Evolutionary conservation across 2,329 filamentous ascomycete species (phyloP), one percentile per base, ranked within the genome.

Genomic region (Fusarium xyrophilum): DNA sequence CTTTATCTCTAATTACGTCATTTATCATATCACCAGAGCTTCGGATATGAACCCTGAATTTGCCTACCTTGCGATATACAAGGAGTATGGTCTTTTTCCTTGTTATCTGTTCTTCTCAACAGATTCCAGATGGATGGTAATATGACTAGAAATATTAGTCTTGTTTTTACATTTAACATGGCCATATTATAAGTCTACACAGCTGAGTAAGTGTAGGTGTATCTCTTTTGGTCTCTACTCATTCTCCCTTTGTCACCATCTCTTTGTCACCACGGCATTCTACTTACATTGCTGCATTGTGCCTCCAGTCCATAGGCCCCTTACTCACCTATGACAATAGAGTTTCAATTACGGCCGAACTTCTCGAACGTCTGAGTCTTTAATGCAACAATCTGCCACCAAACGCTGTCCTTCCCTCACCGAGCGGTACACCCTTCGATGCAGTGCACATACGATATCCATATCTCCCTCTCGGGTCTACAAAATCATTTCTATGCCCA

Each of bases 1-100:
- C 17, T 38, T 12, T 39, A 25, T 47, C 25, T 43, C 43, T 27
- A 65, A 56, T 56, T 65, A 65, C 61, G 61, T 65, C 61, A 65
- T 54, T 35, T 35, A 23, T 25, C 19, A 52, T 43, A 56, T 44
- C 46, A 47, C n/a, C 53, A 30, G 12, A 46, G 51, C 32, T 55
- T 35, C 17, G 39, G 27, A 21, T 27, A 38, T 48, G 48, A 25
- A 46, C 25, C 60, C 39, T 59, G 23, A 15, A 46, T 44, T 46
- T 46, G 23, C 25, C 36, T 17, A 43, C 23, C 23, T 25, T 25
- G 23, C 19, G 44, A 63, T n/a, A 43, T 63, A 19, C 43, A 63
- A 43, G 21, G 46, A 28, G 17, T 25, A n/a, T 56, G 7, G 25
- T 21, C n/a, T 40, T 58, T 39, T 17, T 33, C 23, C 19, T 51